A percentile compares a stretch with the other conserved stretches of the same genome.
Conservation (phyloP, 2,329 filamentous ascomycete genomes). For the Didymellaceae sp. region DNA sequence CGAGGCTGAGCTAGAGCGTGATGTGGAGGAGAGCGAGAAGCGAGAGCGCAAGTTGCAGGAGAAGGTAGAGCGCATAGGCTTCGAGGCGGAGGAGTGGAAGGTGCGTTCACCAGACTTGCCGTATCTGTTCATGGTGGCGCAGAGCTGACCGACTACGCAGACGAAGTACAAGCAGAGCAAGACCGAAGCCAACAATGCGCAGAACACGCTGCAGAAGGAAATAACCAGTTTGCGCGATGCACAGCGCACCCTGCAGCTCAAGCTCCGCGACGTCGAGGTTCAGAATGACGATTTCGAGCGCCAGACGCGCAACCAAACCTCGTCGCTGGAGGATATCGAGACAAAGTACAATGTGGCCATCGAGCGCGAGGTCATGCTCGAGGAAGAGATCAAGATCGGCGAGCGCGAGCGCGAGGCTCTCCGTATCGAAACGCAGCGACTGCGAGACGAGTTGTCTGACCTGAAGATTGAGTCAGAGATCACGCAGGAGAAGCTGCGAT, state of each 20-base stretch:
- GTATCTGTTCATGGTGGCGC: too few species aligned
- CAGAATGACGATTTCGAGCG: slow-evolving; percentile 98
- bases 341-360: slow-evolving; percentile 96
- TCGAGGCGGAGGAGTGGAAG: slow-evolving; percentile 98
- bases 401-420: slow-evolving; percentile 90
- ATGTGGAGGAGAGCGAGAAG: slow-evolving; percentile 94
- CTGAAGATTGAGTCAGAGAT: slow-evolving; percentile 95
- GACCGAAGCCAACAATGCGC: slow-evolving; percentile 80
- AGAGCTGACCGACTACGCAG: slow-evolving; percentile 54
- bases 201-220: slow-evolving; percentile 90
- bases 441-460: slow-evolving; percentile 90
- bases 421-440: slow-evolving; percentile 86
- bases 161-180: slow-evolving; percentile 97
- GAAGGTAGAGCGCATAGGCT: slow-evolving; percentile 82
- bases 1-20: slow-evolving; percentile 92
- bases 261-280: slow-evolving; percentile 92
- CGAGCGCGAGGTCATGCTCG: slow-evolving; percentile 88
- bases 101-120: slow-evolving; percentile 64
- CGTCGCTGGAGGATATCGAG: slow-evolving; percentile 94
- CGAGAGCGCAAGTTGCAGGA: slow-evolving; percentile 84
- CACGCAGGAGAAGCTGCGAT: slow-evolving; percentile 88
- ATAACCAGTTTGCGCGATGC: slow-evolving; percentile 88
- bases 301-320: slow-evolving; percentile 93
- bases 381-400: slow-evolving; percentile 89
- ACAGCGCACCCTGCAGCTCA: slow-evolving; percentile 81